Conservation (phyloP, 441 rosid genomes). For the Eutrema salsugineum region DNA sequence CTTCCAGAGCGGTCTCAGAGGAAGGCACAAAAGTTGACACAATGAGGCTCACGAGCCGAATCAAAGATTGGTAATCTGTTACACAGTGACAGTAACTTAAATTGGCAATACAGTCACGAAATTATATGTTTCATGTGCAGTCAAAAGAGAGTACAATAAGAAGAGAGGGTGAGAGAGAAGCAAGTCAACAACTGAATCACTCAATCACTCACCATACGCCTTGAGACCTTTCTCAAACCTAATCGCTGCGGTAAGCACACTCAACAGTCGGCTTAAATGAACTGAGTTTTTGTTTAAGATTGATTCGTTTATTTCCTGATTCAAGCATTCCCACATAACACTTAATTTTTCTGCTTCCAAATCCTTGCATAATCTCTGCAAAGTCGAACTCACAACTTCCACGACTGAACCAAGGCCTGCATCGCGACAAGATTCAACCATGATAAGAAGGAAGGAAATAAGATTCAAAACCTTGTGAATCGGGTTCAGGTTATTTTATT, state of each 20-base stretch:
- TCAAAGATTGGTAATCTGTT: conserved; percentile 66
- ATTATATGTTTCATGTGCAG: background rate
- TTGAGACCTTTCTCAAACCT: conserved; percentile 42
- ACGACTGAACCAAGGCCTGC: conserved; percentile 59
- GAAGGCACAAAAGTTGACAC: conserved; percentile 43
- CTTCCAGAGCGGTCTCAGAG: conserved; percentile 33
- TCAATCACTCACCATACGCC: conserved; percentile 67
- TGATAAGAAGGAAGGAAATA: conserved; percentile 4
- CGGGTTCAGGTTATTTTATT: background rate
- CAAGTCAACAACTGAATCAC: conserved; percentile 21
- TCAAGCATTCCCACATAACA: conserved; percentile 60
- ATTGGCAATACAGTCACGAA: background rate
- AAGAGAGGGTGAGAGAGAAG: background rate
- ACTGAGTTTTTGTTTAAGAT: conserved; percentile 27
- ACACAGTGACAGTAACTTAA: conserved; percentile 14
- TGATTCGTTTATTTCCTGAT: conserved; percentile 45
- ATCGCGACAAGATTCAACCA: conserved; percentile 13
- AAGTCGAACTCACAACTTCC: conserved; percentile 60
- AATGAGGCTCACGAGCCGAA: conserved; percentile 45
- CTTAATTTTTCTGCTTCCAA: conserved; percentile 51
- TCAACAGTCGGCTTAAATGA: conserved; percentile 56
- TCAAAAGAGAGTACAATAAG: conserved; percentile 19
- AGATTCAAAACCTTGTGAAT: background rate
- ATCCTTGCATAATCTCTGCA: conserved; percentile 63
- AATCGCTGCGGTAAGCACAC: conserved; percentile 53